Conservation (phyloP, 176 grass and related monocot species). For the Pharus latifolius region DNA sequence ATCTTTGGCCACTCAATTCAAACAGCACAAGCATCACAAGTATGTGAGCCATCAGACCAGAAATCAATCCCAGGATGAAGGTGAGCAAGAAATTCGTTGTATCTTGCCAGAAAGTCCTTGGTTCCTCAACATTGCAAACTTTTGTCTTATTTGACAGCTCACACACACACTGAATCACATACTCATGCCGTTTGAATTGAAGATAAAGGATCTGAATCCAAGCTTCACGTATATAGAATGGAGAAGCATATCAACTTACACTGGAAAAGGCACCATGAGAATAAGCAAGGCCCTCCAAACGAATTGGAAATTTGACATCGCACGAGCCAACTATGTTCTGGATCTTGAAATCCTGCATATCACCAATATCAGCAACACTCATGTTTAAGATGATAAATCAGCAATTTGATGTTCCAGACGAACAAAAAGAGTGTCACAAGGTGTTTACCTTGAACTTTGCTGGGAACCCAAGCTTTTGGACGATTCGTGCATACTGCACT, state of each 20-base stretch:
- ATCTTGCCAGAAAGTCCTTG: too few relatives aligned
- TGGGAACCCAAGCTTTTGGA: constrained; percentile 71
- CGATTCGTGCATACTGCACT: constrained; percentile 59
- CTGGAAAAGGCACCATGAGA: constrained; percentile 66
- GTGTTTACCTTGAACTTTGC: constrained; percentile 76
- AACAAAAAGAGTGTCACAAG: too few relatives aligned
- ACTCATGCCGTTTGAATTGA: background rate
- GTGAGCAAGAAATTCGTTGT: background rate
- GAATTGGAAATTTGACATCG: constrained; percentile 76
- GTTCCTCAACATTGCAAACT: too few relatives aligned
- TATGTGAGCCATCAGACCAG: background rate
- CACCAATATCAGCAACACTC: background rate
- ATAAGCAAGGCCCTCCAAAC: constrained; percentile 67
- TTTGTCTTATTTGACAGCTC: too few relatives aligned
- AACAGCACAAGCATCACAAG: background rate
- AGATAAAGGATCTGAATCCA: constrained; percentile 5
- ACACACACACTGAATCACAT: background rate
- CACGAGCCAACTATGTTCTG: constrained; percentile 86
- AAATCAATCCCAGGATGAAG: background rate
- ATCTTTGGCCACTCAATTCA: too few relatives aligned
- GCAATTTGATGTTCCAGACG: too few relatives aligned
- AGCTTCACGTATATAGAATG: too few relatives aligned
- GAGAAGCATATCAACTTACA: constrained; percentile 36
- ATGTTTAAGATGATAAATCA: background rate
- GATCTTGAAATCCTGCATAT: constrained; percentile 73